Base-by-base conservation (phyloP, 1,284 basidiomycete species). In the Albatrellus sp. region DNA sequence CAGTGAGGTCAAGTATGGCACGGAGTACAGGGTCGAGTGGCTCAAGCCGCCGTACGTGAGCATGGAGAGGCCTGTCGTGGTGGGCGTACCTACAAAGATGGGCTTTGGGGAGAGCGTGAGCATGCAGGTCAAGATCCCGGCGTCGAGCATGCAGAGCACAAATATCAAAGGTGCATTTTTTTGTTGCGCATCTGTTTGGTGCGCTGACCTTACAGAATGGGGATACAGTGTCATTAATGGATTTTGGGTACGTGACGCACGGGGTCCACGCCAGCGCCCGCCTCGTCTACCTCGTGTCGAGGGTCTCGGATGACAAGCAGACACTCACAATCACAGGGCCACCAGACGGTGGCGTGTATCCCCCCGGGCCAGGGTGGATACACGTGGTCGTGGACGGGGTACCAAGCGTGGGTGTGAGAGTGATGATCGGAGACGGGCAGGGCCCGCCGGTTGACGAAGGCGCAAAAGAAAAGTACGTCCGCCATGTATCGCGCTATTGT, bases 11-110 rank as follows among this genome's bases (percentile, higher is more conserved):
- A 65, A 66, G 54, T 89, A 80, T 57, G 77, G 73, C 20, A 90
- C 86, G 1, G 86, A 89, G 55, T 90, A 88, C 57, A 67, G 83
- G 39, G 80, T 88, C 14, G 87, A 90, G 54, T 83, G 80, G 75
- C 58, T 87, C 37, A 62, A 59, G 11, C 84, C 87, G 0, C 76
- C 83, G 3, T 90, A 89, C 55, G 78, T 84, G 75, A 53, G 55
- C 11, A 58, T 55, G 52, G 57, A 66, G 12, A 68, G 85, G 16
- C 85, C 86, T 1, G 56, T 62, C 37, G 69, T 80, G 34, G 52
- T 49, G 1, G 51, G 55, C 5, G 53, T 59, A 4, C 68, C 72
- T 1, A 55, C 58, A 13, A 63, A 60, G 17, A 51, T 86, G 5
- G 57, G 57, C 2, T 86, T 77, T 51, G 69, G 64, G 14, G 48